phyloP scores from a whole-genome alignment of 257 asterid species.

The Petrea volubilis region DNA sequence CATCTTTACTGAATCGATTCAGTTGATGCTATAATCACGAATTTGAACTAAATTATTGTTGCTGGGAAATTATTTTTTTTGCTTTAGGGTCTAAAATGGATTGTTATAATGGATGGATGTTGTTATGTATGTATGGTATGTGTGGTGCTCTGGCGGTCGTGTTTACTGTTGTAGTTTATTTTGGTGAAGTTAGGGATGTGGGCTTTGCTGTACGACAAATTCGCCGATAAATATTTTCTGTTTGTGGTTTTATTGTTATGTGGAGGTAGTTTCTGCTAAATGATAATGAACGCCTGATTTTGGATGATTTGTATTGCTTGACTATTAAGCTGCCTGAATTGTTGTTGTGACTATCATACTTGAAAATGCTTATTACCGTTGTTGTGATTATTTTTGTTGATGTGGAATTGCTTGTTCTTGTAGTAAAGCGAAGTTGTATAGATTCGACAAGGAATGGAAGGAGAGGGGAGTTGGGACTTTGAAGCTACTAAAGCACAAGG shows the following conservation, averaged over 20 bases:
- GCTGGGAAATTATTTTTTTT: background rate
- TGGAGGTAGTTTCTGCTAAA: background rate
- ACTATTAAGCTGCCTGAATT: background rate
- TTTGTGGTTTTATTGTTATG: background rate
- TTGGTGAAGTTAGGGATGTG: background rate
- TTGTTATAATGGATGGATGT: background rate
- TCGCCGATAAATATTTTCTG: background rate
- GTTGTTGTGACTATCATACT: background rate
- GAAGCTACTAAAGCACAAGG: conserved; percentile 78
- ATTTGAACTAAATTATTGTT: background rate
- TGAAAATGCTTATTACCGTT: background rate
- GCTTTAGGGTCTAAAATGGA: background rate
- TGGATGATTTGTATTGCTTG: no score
- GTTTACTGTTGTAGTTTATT: background rate
- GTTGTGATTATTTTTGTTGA: background rate
- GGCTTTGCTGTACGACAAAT: background rate
- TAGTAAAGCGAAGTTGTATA: conserved; percentile 84
- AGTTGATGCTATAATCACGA: background rate
- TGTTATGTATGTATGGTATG: background rate
- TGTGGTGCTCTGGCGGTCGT: background rate
- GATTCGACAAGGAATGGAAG: conserved; percentile 94
- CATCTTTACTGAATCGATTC: background rate
- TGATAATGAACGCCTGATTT: background rate
- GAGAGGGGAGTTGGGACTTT: conserved; percentile 89
- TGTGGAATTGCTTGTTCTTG: background rate